Evolutionary conservation across 1,139 yeast species (phyloP), one percentile per base, ranked within the genome.

Genomic region (Pneumocystis jirovecii): DNA sequence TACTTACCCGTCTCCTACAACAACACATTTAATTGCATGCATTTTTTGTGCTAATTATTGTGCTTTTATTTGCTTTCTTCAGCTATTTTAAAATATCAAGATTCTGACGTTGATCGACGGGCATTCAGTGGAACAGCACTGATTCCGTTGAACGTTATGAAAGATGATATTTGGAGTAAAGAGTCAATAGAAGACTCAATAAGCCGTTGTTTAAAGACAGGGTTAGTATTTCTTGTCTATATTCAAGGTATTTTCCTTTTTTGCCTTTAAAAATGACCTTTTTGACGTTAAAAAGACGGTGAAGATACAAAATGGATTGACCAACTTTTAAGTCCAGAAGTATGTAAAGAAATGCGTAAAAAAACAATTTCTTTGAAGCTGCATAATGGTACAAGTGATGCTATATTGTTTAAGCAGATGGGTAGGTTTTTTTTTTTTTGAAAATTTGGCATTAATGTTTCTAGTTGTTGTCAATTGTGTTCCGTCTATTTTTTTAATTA

Each of bases 21-120:
- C 96, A 60, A 91, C 97, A 71, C 96, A 89, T 76, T 91, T 91
- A 74, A 91, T 89, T 69, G 96, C 86, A 80, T 93, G 86, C 96
- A 89, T 87, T 50, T 45, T 7, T 25, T 15, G n/a, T 8, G 15
- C 3, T 7, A 10, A 50, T 50, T 2, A 10, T 7, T 1, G 15
- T 19, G 3, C 5, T 25, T 25, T 50, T 25, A 1, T 2, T 8
- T 8, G 5, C 34, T 25, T 21, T 50, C 12, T 15, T 21, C 15
- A 19, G 12, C 10, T 40, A 40, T 40, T 40, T 50, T 15, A 50
- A 50, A 50, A 25, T 25, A 8, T 10, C 4, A 12, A 25, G 17
- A 50, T 21, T 50, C 21, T 10, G 57, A 25, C 34, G 34, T 50
- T 29, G n/a, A 25, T 50, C 34, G n/a, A 25, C n/a, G 17, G 34